Base-by-base conservation (phyloP, 2,329 filamentous ascomycete genomes). In the Bipolaris cookei region DNA sequence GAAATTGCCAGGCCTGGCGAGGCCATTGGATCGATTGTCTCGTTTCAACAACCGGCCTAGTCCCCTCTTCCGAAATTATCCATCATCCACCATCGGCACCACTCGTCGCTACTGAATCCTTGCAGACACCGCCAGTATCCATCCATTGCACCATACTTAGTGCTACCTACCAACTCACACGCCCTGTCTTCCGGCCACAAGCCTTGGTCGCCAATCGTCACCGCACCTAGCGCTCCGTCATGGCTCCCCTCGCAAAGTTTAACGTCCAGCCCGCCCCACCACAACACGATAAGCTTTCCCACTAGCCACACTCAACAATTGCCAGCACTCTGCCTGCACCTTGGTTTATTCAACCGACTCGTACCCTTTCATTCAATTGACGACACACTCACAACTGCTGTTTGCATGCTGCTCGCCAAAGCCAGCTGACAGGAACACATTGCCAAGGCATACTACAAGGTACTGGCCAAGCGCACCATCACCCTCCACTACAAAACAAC, bases 71-170 rank as follows among this genome's bases (percentile, higher is more conserved):
- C 25, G 25, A 28, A 28, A 28, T 28, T 28, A 28, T 28, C 25
- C 25, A 28, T 28, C 25, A 8, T 28, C 25, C 25, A 28, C 25
- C 25, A 28, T 10, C 25, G 25, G 25, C 25, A 8, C 25, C 10
- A 39, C 61, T 59, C 63, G 55, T 59, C 56, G 53, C 54, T 65
- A 55, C 59, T 44, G 43, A 50, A 62, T 62, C 62, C 66, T 66
- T 62, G 49, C n/a, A 21, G 25, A 25, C 38, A 21, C 14, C 30
- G 14, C 18, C 62, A 42, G 58, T 39, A 55, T 59, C 55, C 54
- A 37, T 58, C 59, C 11, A 10, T 41, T 28, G 25, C 25, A 28
- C 25, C 25, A 28, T 28, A 10, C 25, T 28, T 28, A 28, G 25
- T 10, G 7, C 25, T 28, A 28, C 25, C 10, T 28, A 2, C 7